A percentile compares a stretch with the other conserved stretches of the same genome.
phyloP scores from a whole-genome alignment of 805 yeast species.

The Suhomyces emberorum region DNA sequence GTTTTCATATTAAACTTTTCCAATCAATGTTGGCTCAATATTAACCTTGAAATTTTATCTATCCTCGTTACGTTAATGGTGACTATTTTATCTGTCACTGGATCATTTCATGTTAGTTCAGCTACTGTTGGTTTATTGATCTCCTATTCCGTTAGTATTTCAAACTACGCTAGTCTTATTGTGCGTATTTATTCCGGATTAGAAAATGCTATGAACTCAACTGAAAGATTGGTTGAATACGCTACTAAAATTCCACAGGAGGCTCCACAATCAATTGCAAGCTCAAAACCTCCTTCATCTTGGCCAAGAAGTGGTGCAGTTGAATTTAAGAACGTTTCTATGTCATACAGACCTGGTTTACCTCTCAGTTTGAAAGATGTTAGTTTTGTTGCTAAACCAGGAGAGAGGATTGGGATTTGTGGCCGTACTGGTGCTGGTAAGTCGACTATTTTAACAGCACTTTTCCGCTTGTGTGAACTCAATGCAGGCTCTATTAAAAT shows the following conservation, averaged over 20 bases:
- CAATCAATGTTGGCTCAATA: conserved; percentile 68
- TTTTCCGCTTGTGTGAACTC: conserved; percentile 14
- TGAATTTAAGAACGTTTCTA: conserved; percentile 7
- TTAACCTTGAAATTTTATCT: conserved; percentile 56
- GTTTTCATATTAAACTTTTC: conserved; percentile 61
- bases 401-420: conserved; percentile 18
- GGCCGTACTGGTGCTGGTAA: conserved; percentile 23
- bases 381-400: conserved; percentile 5
- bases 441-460: conserved; percentile 16
- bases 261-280: conserved; percentile 51
- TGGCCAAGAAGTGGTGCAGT: conserved; percentile 45
- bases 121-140: conserved; percentile 66
- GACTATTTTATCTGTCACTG: conserved; percentile 54
- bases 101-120: conserved; percentile 49
- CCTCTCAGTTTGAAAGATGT: conserved; percentile 11
- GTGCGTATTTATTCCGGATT: conserved; percentile 64
- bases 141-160: conserved; percentile 53
- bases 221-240: conserved; percentile 48
- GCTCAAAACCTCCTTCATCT: conserved; percentile 38
- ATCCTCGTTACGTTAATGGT: conserved; percentile 37
- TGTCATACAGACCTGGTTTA: conserved; percentile 11
- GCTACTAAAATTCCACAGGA: conserved; percentile 59
- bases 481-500: conserved; percentile 12
- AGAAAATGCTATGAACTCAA: conserved; percentile 75
- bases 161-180: conserved; percentile 50